Percentiles rank a stretch among this genome's conserved stretches.
These are phyloP conservation scores for Fagus sylvatica DNA, from an alignment of 306 rosid genomes.

Conservation along the genomic window DNA sequence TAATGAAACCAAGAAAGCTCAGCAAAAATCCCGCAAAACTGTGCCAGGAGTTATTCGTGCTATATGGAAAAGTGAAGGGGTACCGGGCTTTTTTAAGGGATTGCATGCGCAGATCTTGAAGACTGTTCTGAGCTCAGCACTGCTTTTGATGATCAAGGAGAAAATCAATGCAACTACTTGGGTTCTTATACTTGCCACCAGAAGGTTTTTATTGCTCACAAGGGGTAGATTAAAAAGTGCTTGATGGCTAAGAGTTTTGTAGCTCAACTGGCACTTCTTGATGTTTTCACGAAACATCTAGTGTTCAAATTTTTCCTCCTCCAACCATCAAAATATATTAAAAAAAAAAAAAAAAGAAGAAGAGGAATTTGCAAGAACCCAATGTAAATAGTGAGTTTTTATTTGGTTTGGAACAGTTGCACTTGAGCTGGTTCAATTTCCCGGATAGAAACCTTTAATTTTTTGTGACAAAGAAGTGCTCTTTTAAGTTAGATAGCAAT, in stretches of 20 bases:
- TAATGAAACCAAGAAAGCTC: slow-evolving; percentile 37
- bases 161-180: slow-evolving; percentile 83
- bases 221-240: slow-evolving; percentile 46
- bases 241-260: slow-evolving; percentile 13
- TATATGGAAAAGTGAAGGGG: slow-evolving; percentile 89
- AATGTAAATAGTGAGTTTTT: slow-evolving; percentile 19
- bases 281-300: too few species aligned
- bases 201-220: slow-evolving; percentile 64
- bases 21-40: slow-evolving; percentile 50
- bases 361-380: neutral
- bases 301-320: too few species aligned
- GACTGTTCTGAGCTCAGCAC: slow-evolving; percentile 93
- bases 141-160: slow-evolving; percentile 99
- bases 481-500: neutral
- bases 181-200: slow-evolving; percentile 82
- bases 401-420: slow-evolving; percentile 9
- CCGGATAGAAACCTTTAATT: slow-evolving; percentile 8
- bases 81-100: slow-evolving; percentile 86
- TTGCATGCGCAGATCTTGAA: slow-evolving; percentile 94
- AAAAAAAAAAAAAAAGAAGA: neutral
- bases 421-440: slow-evolving; percentile 5
- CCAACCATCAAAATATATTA: too few species aligned
- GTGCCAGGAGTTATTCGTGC: slow-evolving; percentile 49
- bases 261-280: too few species aligned
- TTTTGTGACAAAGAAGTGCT: slow-evolving; percentile 6